These are phyloP conservation scores for Setaria viridis DNA, from an alignment of 202 grass and related monocot genomes.

Conservation along the genomic window DNA sequence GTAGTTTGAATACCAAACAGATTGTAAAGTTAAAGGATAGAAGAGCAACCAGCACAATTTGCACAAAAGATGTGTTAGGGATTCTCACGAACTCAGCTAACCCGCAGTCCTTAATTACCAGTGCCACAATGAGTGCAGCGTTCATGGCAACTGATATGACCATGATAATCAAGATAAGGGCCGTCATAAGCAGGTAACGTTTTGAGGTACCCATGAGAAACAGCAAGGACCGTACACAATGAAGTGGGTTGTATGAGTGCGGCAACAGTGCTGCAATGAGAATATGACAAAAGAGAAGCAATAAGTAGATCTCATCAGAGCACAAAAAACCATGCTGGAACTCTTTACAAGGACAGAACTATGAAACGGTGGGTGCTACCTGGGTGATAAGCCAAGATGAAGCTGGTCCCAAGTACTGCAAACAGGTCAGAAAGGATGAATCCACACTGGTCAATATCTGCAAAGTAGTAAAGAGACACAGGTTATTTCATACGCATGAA, in stretches of 20 bases:
- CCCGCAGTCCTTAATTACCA: not conserved
- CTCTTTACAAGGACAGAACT: not conserved
- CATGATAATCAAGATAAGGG: constrained; percentile 9
- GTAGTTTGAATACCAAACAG: constrained; percentile 25
- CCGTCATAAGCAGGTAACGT: constrained; percentile 11
- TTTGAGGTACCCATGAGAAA: constrained; percentile 3
- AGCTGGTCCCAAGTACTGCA: not conserved
- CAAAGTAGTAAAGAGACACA: not conserved
- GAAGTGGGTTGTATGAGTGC: not conserved
- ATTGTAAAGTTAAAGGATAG: not conserved
- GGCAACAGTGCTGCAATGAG: not conserved
- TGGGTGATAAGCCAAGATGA: not conserved
- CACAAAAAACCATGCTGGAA: not conserved
- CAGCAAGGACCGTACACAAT: not conserved
- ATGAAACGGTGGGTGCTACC: not conserved
- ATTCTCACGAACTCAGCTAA: constrained; percentile 15
- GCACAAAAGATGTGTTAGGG: not conserved
- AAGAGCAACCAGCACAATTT: not conserved
- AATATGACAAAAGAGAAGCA: constrained; percentile 5
- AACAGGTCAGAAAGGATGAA: not conserved
- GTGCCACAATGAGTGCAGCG: constrained; percentile 11
- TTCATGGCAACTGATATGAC: not conserved
- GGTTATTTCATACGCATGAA: not conserved
- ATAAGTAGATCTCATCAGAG: constrained; percentile 10
- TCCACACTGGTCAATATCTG: not conserved